Evolutionary conservation across 352 stramenopile species (phyloP), one percentile per base, ranked within the genome.

Genomic region (Phytopythium mirpurense): DNA sequence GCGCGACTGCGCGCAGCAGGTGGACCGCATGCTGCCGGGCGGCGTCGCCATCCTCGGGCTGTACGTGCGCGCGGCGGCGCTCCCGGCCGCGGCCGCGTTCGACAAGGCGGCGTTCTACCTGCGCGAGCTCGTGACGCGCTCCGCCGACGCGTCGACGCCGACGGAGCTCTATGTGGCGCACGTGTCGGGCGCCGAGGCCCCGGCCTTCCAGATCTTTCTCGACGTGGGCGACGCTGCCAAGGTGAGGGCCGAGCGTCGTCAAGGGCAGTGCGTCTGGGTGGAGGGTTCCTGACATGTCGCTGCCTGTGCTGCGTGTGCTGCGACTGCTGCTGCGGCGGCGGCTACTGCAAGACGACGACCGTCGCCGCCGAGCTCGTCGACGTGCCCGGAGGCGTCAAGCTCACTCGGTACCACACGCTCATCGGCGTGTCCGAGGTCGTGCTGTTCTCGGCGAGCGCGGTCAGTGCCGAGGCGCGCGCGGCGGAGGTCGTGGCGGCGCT

Each of bases 1-100:
- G 42, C 60, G 78, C 55, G 74, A 87, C 43, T 70, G 81, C 60
- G 67, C 77, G 35, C 73, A 80, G 53, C 80, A 90, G 56, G 67
- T 88, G n/a, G 75, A 88, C 24, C 75, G 71, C 26, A 42, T 90
- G 41, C 60, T 90, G 5, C 77, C 80, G 2, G 80, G 80, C 6
- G 80, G 80, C 19, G 59, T 88, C 29, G 46, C 36, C 3, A 57
- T 90, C 23, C 8, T 82, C 11, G 80, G 80, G 3, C 55, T 90
- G 9, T 90, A 85, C 55, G 73, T 87, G 29, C n/a, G 12, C 3
- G 5, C 41, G n/a, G 10, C 41, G 10, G 26, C 51, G n/a, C 48
- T 83, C 47, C 74, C 77, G 29, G 27, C 61, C 12, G 43, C 36
- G n/a, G 36, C 68, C 5, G 47, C 68, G 3, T 62, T 69, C 4